These are phyloP conservation scores for Fusarium irregulare DNA, from an alignment of 2,329 filamentous ascomycete species.

Conservation along the genomic window DNA sequence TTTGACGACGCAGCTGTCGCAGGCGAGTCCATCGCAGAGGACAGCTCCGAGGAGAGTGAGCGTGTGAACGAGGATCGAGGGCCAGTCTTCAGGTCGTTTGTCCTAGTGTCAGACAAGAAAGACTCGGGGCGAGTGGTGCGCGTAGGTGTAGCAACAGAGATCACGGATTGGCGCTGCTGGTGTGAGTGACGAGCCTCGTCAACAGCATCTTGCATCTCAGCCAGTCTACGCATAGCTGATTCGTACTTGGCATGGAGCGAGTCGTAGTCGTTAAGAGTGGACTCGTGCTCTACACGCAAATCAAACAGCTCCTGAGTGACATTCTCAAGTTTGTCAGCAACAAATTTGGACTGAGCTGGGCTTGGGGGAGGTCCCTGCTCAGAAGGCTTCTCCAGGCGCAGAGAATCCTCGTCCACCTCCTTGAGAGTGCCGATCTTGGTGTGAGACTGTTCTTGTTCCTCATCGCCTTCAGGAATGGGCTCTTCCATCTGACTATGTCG, in stretches of 20 bases:
- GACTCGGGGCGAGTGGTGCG: slow-evolving; percentile 74
- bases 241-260: slow-evolving; percentile 89
- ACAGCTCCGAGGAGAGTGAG: slow-evolving; percentile 94
- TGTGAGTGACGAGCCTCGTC: slow-evolving; percentile 79
- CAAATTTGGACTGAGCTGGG: slow-evolving; percentile 84
- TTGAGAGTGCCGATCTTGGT: slow-evolving; percentile 51
- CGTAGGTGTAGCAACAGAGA: slow-evolving; percentile 63
- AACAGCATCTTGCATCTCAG: slow-evolving; percentile 85
- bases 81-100: slow-evolving; percentile 75
- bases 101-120: slow-evolving; percentile 84
- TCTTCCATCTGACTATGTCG: slow-evolving; percentile 66
- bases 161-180: slow-evolving; percentile 65
- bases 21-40: slow-evolving; percentile 83
- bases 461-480: slow-evolving; percentile 65
- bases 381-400: slow-evolving; percentile 28
- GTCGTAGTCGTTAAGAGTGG: slow-evolving; percentile 83
- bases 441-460: slow-evolving; percentile 52
- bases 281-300: slow-evolving; percentile 89
- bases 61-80: slow-evolving; percentile 78
- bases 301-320: slow-evolving; percentile 93
- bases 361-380: slow-evolving; percentile 63
- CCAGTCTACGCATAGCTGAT: slow-evolving; percentile 82
- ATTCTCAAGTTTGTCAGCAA: slow-evolving; percentile 91
- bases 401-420: slow-evolving; percentile 46
- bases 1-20: slow-evolving; percentile 72